Base-by-base conservation (phyloP, 768 basidiomycete genomes). In the Lactarius akahatsu region DNA sequence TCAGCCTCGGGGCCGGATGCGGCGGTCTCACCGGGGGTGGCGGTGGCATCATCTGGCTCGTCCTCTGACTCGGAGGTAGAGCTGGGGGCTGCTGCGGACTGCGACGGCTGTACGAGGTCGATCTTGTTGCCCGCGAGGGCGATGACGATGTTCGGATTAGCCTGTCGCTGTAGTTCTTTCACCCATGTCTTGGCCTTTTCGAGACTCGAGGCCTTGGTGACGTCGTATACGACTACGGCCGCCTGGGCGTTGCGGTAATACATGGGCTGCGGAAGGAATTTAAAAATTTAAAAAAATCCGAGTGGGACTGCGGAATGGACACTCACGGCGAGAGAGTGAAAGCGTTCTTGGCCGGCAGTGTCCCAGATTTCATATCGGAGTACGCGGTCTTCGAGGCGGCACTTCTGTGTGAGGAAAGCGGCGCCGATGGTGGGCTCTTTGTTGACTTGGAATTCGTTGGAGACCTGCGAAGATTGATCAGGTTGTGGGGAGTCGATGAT, bases 171-270 rank as follows among this genome's bases (percentile, higher is more conserved):
- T 28, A 99, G 84, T 78, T 99, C 97, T 80, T 97, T 98, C 65
- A 99, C 95, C 97, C 97, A 99, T 36, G 96, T 94, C 81, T 98
- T 98, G 62, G 97, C 97, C 77, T 98, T 98, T 77, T 98, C 96
- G 65, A 99, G 83, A 73, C 94, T 96, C 64, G 90, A 85, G 55
- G 93, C 91, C 78, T 98, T 97, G 59, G 96, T 98, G 63, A 98
- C 88, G 76, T 98, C 97, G 77, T 98, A 98, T 23, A 98, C 96
- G 10, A 99, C 97, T 50, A 98, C 95, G 38, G 96, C 96, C 4
- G 96, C 96, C 76, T 96, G 93, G 9, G 96, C 94, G 73, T 98
- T 98, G 73, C 97, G 92, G 77, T 97, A 98, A 77, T 97, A 97
- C 96, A 98, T 98, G 56, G 97, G 96, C 91, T 93, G 67, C 23